phyloP scores from a whole-genome alignment of 179 eudicot species.

The Spergularia azorica region DNA sequence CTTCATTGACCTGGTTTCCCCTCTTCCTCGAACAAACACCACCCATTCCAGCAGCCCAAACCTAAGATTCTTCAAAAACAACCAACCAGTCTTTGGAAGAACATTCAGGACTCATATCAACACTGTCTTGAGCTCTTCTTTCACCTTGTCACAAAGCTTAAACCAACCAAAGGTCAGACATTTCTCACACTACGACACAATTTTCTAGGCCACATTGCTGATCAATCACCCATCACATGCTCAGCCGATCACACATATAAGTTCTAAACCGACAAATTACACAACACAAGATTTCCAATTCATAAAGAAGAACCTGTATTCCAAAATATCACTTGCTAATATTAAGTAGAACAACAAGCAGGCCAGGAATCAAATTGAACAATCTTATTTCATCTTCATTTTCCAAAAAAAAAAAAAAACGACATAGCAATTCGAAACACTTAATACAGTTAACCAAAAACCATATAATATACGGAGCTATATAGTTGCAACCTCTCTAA shows the following conservation, averaged over 20 bases:
- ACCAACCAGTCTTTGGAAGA: not conserved
- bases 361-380: not conserved
- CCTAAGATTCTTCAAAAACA: conserved; percentile 17
- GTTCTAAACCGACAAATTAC: too few species aligned
- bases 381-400: not conserved
- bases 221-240: too few species aligned
- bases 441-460: too few species aligned
- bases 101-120: conserved; percentile 22
- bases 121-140: conserved; percentile 7
- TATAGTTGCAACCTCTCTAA: too few species aligned
- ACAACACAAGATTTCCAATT: too few species aligned
- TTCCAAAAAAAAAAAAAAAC: not conserved
- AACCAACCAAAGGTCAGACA: conserved; percentile 18
- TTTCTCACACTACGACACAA: not conserved
- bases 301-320: too few species aligned
- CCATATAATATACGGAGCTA: too few species aligned
- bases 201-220: too few species aligned
- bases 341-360: too few species aligned
- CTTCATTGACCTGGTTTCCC: conserved; percentile 68
- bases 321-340: too few species aligned
- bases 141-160: conserved; percentile 6
- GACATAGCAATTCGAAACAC: not conserved
- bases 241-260: too few species aligned
- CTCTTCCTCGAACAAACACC: conserved; percentile 90
- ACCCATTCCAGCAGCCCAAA: conserved; percentile 48